phyloP scores from a whole-genome alignment of 495 filamentous ascomycete genomes.

The Penicilliopsis zonata region DNA sequence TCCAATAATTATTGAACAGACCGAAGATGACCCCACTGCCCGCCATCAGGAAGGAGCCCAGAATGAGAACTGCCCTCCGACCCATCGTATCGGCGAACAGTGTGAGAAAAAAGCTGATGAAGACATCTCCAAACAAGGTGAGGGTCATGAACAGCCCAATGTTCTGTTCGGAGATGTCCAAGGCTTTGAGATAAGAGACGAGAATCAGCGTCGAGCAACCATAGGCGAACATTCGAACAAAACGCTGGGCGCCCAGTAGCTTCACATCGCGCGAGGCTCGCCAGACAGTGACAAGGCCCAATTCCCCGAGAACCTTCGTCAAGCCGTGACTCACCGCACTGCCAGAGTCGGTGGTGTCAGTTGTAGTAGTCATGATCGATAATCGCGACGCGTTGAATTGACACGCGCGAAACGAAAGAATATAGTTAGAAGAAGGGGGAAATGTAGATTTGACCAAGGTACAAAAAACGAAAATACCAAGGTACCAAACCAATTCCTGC shows the following conservation, averaged over 20 bases:
- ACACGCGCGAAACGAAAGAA: too few relatives aligned
- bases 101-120: conserved; percentile 65
- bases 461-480: too few relatives aligned
- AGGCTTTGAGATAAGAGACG: conserved; percentile 53
- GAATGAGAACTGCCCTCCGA: conserved; percentile 51
- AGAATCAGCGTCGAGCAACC: conserved; percentile 65
- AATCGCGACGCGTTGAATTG: too few relatives aligned
- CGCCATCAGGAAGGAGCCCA: conserved; percentile 59
- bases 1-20: conserved; percentile 57
- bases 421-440: too few relatives aligned
- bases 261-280: conserved; percentile 48
- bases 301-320: conserved; percentile 16
- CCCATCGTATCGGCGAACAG: conserved; percentile 65
- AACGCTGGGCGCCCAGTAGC: conserved; percentile 61
- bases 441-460: too few relatives aligned
- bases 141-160: conserved; percentile 85
- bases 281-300: conserved; percentile 30
- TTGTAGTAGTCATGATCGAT: too few relatives aligned
- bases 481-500: too few relatives aligned
- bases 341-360: too few relatives aligned
- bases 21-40: conserved; percentile 59
- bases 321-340: conserved; percentile 6
- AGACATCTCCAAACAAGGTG: conserved; percentile 68
- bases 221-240: conserved; percentile 71
- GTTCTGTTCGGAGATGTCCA: conserved; percentile 54